Percentiles rank a stretch among this genome's conserved stretches.
Evolutionary conservation across 1,139 yeast genomes (phyloP).

Genomic region (Saccharomycopsis hybrid): DNA sequence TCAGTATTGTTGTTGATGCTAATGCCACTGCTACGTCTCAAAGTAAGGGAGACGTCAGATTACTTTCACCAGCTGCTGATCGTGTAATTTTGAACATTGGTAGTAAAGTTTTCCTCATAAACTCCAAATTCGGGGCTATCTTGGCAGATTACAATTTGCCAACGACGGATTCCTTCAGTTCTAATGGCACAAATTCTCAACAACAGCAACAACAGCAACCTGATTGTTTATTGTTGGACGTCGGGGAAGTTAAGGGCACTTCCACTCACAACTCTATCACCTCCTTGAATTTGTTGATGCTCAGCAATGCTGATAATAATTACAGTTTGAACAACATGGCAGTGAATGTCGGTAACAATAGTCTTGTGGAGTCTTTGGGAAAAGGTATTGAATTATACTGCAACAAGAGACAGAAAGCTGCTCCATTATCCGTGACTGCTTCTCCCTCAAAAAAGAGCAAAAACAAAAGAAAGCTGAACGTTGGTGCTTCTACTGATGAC

Average conservation of each 20-base stretch:
- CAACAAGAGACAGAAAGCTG: neutral
- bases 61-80: slow-evolving; percentile 15
- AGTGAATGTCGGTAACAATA: slow-evolving; percentile 19
- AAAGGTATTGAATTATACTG: slow-evolving; percentile 17
- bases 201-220: neutral
- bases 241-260: slow-evolving; percentile 1
- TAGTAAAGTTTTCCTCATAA: slow-evolving; percentile 9
- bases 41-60: neutral
- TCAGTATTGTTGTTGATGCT: neutral
- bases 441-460: neutral
- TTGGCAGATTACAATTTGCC: slow-evolving; percentile 11
- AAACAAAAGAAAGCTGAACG: neutral
- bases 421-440: too few species aligned
- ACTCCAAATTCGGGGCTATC: slow-evolving; percentile 16
- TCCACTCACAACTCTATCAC: slow-evolving; percentile 2
- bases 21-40: neutral
- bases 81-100: slow-evolving; percentile 13
- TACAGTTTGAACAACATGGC: slow-evolving; percentile 18
- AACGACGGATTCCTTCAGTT: neutral
- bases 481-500: neutral
- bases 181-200: too few species aligned
- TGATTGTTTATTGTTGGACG: neutral
- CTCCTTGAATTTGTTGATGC: slow-evolving; percentile 13
- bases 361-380: slow-evolving; percentile 17
- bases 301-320: slow-evolving; percentile 13